Percentiles rank a stretch among this genome's conserved stretches.
These are phyloP conservation scores for Metarhizium album DNA, from an alignment of 2,329 filamentous ascomycete species.

Conservation along the genomic window DNA sequence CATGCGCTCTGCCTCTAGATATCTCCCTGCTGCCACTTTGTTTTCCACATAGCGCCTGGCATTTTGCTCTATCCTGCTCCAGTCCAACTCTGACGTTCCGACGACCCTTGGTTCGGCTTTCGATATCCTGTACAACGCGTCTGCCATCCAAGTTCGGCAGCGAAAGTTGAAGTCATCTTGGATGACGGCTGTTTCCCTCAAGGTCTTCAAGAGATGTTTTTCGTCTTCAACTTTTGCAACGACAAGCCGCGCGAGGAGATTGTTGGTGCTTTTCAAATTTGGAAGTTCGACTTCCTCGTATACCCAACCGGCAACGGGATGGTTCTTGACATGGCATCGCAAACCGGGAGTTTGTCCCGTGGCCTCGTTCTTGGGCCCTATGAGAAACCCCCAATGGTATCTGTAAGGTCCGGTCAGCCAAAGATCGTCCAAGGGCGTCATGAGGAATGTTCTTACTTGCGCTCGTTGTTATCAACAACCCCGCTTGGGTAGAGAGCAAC, in stretches of 20 bases:
- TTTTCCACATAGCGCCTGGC: slow-evolving; percentile 23
- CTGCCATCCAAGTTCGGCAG: slow-evolving; percentile 28
- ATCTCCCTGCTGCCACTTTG: slow-evolving; percentile 20
- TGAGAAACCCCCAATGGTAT: no score
- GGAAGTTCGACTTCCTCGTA: no score
- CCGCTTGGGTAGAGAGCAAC: not conserved
- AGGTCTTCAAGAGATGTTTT: slow-evolving; percentile 19
- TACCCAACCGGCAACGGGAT: no score
- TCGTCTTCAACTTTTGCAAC: slow-evolving; percentile 24
- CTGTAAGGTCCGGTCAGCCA: no score
- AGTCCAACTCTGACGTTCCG: slow-evolving; percentile 26
- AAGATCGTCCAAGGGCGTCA: no score
- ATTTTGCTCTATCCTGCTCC: slow-evolving; percentile 22
- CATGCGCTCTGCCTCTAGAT: slow-evolving; percentile 5
- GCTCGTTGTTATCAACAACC: not conserved
- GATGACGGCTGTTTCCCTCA: slow-evolving; percentile 18
- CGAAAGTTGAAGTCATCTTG: slow-evolving; percentile 24
- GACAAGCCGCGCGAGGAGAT: no score
- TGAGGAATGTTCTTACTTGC: not conserved
- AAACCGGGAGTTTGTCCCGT: no score
- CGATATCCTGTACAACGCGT: slow-evolving; percentile 21
- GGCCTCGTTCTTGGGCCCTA: no score
- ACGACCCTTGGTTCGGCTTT: slow-evolving; percentile 24
- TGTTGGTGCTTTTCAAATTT: no score
- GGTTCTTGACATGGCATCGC: no score